Evolutionary conservation across 805 yeast genomes (phyloP).

Genomic region (Candida silvicultrix): DNA sequence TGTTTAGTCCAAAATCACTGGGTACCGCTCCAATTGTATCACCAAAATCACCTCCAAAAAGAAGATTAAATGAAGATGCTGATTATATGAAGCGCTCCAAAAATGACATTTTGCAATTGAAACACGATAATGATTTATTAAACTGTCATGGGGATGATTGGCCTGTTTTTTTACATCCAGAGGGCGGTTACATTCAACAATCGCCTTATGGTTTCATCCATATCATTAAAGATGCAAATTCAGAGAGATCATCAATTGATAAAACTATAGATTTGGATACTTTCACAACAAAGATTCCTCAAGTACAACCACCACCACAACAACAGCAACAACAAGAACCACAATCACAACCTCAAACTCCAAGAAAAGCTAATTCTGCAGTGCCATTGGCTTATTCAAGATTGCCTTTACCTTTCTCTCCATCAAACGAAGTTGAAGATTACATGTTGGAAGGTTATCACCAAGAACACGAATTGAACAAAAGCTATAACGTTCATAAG

Average conservation of each 20-base stretch:
- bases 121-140: slow-evolving; percentile 13
- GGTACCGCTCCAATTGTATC: not conserved
- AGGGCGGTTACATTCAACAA: slow-evolving; percentile 19
- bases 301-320: not conserved
- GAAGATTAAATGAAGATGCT: slow-evolving; percentile 30
- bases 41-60: slow-evolving; percentile 22
- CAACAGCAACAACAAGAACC: no score
- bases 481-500: slow-evolving; percentile 16
- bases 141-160: slow-evolving; percentile 9
- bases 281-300: slow-evolving; percentile 1
- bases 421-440: slow-evolving; percentile 18
- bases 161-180: slow-evolving; percentile 20
- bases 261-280: slow-evolving; percentile 8
- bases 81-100: slow-evolving; percentile 17
- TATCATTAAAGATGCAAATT: slow-evolving; percentile 12
- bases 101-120: not conserved
- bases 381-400: not conserved
- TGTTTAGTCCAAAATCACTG: not conserved
- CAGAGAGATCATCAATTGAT: slow-evolving; percentile 15
- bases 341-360: no score
- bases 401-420: slow-evolving; percentile 9
- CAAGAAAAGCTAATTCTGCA: no score
- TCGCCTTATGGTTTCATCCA: slow-evolving; percentile 20
- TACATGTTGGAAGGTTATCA: slow-evolving; percentile 24
- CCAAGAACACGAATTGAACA: slow-evolving; percentile 9